Conservation (phyloP, 148 eudicot genomes). For the Cornus suecica region DNA sequence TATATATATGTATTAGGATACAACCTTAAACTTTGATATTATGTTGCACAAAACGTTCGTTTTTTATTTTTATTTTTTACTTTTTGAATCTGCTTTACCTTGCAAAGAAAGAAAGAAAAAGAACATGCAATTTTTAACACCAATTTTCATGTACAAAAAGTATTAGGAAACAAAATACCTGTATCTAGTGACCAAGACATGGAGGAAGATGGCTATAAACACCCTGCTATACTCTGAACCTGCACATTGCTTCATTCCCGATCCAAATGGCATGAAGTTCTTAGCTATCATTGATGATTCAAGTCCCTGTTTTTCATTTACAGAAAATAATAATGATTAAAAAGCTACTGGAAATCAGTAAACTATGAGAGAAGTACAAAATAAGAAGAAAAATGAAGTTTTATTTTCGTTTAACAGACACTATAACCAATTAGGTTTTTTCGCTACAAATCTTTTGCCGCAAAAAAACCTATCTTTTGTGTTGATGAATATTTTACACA, state of each 20-base stretch:
- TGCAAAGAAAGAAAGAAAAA: neutral
- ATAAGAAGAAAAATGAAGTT: neutral
- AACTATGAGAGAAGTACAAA: too few relatives aligned
- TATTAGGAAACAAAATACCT: constrained; percentile 4
- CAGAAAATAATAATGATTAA: neutral
- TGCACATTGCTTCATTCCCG: constrained; percentile 33
- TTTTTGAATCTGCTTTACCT: too few relatives aligned
- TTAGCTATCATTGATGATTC: constrained; percentile 13
- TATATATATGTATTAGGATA: too few relatives aligned
- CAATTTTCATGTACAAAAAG: neutral
- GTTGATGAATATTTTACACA: too few relatives aligned
- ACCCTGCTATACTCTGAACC: constrained; percentile 32
- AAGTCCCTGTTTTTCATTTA: constrained; percentile 14
- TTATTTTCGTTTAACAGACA: too few relatives aligned
- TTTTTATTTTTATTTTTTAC: too few relatives aligned
- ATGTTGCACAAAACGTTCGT: too few relatives aligned
- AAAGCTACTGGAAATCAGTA: neutral
- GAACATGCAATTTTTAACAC: too few relatives aligned
- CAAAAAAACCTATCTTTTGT: too few relatives aligned
- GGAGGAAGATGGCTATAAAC: constrained; percentile 18
- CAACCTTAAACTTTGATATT: too few relatives aligned
- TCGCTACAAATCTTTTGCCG: too few relatives aligned
- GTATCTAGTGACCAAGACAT: constrained; percentile 31
- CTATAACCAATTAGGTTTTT: too few relatives aligned
- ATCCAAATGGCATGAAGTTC: constrained; percentile 29